phyloP scores from a whole-genome alignment of 2,329 filamentous ascomycete genomes.

The Fusarium sp. region DNA sequence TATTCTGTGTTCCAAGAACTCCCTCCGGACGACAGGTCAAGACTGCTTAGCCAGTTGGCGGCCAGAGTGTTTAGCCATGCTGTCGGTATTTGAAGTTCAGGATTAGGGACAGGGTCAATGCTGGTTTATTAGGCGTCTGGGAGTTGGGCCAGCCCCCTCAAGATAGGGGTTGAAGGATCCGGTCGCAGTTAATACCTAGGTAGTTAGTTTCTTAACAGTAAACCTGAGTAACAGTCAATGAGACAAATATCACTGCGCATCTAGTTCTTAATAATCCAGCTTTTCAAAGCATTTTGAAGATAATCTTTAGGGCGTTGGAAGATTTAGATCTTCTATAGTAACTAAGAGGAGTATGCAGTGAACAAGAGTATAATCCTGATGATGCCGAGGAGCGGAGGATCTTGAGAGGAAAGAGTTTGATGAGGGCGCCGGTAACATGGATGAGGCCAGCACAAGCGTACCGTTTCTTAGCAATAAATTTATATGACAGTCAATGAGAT shows the following conservation, averaged over 20 bases:
- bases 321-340: too few relatives aligned
- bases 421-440: too few relatives aligned
- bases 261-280: neutral
- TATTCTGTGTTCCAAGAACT: conserved; percentile 91
- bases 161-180: conserved; percentile 4
- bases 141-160: conserved; percentile 23
- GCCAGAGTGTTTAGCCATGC: conserved; percentile 87
- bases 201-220: conserved; percentile 10
- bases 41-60: conserved; percentile 84
- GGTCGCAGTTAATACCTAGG: conserved; percentile 7
- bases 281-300: too few relatives aligned
- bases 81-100: conserved; percentile 62
- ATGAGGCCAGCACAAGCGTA: too few relatives aligned
- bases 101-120: neutral
- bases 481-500: too few relatives aligned
- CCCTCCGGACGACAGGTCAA: conserved; percentile 82
- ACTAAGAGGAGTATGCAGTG: too few relatives aligned
- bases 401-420: too few relatives aligned
- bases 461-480: too few relatives aligned
- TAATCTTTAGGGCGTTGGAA: neutral
- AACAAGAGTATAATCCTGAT: too few relatives aligned
- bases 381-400: too few relatives aligned
- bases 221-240: neutral
- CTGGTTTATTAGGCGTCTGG: conserved; percentile 25
- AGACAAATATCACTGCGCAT: neutral